Evolutionary conservation across 1,139 yeast genomes (phyloP), one percentile per base, ranked within the genome.

Genomic region (Yarrowia galli): DNA sequence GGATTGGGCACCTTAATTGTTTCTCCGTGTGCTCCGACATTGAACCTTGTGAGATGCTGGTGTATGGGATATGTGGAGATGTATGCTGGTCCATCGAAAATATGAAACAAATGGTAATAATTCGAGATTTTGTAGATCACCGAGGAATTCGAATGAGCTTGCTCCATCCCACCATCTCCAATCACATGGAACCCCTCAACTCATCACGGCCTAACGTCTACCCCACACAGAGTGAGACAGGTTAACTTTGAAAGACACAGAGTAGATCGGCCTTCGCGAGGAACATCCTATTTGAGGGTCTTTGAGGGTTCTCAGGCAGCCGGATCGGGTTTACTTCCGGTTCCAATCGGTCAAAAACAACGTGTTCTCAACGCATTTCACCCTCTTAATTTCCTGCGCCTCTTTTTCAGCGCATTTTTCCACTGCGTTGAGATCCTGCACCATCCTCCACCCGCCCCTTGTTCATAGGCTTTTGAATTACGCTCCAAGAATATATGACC

Each of bases 101-200:
- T 25, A 8, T 12, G 13, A 22, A 25, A 20, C 5, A 12, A 18
- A 42, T 22, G 2, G n/a, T 16, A 18, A 22, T 15, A 20, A 20
- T 10, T 43, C 15, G 9, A 16, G 2, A 8, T 2, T 4, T 10
- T 12, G 23, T 2, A 25, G n/a, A 23, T 16, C 7, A 16, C 20
- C 54, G 23, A 38, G 12, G 23, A 12, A 28, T 13, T 10, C n/a
- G 38, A 5, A 1, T 13, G 32, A 28, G 8, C 32, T n/a, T n/a
- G 7, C 7, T 1, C 7, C 38, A 18, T 12, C 42, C 42, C 23
- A 20, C 23, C 56, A 8, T 49, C 15, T 15, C 42, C 8, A 20
- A 51, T 51, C 58, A 51, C 58, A 51, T 51, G 58, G 58, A 36
- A 16, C 60, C 60, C 60, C 60, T 36, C 58, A 51, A 28, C 58